phyloP scores from a whole-genome alignment of 2,329 filamentous ascomycete genomes.

The Boeremia exigua region DNA sequence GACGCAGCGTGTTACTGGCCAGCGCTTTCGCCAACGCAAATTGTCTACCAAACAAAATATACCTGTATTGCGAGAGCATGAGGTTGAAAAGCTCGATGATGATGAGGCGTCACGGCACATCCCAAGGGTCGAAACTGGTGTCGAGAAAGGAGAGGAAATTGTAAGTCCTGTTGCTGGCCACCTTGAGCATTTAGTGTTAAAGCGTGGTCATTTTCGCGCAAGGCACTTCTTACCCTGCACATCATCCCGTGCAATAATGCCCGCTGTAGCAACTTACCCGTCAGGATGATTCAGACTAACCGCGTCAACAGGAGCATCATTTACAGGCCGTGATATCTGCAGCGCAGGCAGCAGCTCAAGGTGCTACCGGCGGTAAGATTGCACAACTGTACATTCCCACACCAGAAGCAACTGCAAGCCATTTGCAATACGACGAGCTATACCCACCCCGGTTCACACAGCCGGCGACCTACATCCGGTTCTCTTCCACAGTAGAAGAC shows the following conservation, averaged over 20 bases:
- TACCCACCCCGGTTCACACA: slow-evolving; percentile 82
- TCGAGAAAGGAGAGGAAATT: slow-evolving; percentile 96
- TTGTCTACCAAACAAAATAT: slow-evolving; percentile 89
- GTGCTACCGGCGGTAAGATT: slow-evolving; percentile 61
- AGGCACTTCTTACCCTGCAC: background rate
- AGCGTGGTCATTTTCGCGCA: slow-evolving; percentile 7
- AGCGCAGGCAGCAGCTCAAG: slow-evolving; percentile 60
- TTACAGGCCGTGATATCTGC: slow-evolving; percentile 82
- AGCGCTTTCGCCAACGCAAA: slow-evolving; percentile 85
- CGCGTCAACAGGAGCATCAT: slow-evolving; percentile 79
- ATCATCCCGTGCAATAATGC: background rate
- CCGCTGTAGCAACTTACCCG: slow-evolving; percentile 16
- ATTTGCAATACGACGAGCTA: slow-evolving; percentile 84
- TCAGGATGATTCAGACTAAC: slow-evolving; percentile 25
- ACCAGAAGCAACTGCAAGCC: slow-evolving; percentile 67
- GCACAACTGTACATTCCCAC: slow-evolving; percentile 71
- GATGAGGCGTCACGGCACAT: slow-evolving; percentile 81
- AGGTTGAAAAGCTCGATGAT: slow-evolving; percentile 86
- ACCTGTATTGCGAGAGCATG: slow-evolving; percentile 84
- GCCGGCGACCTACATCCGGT: slow-evolving; percentile 93
- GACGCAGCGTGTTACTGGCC: slow-evolving; percentile 46
- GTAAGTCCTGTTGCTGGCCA: slow-evolving; percentile 66
- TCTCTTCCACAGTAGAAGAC: slow-evolving; percentile 97
- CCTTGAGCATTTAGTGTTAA: slow-evolving; percentile 31
- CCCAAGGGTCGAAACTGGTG: slow-evolving; percentile 89